Percentiles rank a stretch among this genome's conserved stretches.
Conservation (phyloP, 768 basidiomycete species). For the Phaeotremella skinneri region DNA sequence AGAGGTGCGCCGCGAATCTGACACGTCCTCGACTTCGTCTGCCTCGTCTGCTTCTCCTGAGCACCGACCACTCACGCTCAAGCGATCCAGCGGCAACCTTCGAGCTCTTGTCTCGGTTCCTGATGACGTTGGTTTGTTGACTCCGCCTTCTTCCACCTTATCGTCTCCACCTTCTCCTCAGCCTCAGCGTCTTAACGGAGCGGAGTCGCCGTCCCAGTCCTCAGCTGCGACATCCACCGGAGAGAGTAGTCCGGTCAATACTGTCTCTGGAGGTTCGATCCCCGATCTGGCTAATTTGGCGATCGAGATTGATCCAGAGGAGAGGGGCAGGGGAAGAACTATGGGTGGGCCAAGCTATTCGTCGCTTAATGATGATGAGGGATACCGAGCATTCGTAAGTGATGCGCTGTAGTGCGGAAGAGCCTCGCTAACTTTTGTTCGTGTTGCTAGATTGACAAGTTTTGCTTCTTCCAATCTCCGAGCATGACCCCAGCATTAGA, state of each 20-base stretch:
- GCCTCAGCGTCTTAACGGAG: constrained; percentile 14
- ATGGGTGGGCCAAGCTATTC: neutral
- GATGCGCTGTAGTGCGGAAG: neutral
- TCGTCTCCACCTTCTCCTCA: constrained; percentile 46
- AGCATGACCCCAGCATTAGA: constrained; percentile 31
- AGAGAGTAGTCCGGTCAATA: constrained; percentile 38
- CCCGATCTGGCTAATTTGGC: constrained; percentile 26
- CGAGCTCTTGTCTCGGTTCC: constrained; percentile 22
- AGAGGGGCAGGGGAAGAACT: constrained; percentile 24
- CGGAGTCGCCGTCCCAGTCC: constrained; percentile 32
- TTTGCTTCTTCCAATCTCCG: constrained; percentile 51
- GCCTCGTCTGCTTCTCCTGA: constrained; percentile 19
- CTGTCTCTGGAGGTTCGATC: constrained; percentile 28
- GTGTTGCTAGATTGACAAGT: constrained; percentile 49
- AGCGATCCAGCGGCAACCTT: constrained; percentile 39
- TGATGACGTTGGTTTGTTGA: constrained; percentile 33
- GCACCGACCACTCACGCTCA: constrained; percentile 20
- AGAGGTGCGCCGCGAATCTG: neutral
- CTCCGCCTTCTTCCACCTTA: constrained; percentile 43
- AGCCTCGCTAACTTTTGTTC: no score
- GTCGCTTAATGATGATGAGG: constrained; percentile 19
- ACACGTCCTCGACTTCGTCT: neutral
- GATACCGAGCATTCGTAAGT: constrained; percentile 51
- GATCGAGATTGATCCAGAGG: constrained; percentile 37
- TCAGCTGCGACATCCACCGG: constrained; percentile 34